Evolutionary conservation across 148 eudicot species (phyloP), one percentile per base, ranked within the genome.

Genomic region (Arctostaphylos glauca): DNA sequence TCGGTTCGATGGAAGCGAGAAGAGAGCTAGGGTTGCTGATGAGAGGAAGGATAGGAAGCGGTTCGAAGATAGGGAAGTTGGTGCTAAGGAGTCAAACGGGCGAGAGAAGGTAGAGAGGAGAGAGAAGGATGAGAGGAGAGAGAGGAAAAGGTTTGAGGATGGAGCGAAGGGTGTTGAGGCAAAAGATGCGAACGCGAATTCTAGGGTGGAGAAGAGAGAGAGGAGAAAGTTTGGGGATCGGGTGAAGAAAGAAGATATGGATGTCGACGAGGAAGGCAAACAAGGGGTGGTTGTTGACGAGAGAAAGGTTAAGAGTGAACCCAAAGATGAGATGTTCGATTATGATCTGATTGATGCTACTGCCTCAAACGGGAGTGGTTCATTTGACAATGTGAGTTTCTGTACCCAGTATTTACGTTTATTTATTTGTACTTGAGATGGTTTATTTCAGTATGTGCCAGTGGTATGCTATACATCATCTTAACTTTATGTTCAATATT

Each of bases 371-470:
- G 77, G 78, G 80, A 79, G 79, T 84, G 91, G 83, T 87, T 88
- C 95, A 84, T 19, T 54, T 67, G 78, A 79, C 14, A 92, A 91
- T 88, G 98, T 94, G 81, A 92, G 98, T 82, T 89, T 76, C 81
- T 64, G 52, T 49, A 2, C 5, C 78, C 0, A 58, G 6, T 60
- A 47, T 47, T 50, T 38, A 9, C 25, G 7, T 44, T 10, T 12
- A 19, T 59, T 56, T 67, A 8, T 14, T 5, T 71, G 43, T 14
- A 60, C 19, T 46, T 54, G 59, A 48, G 4, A 67, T 54, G 44
- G 25, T 70, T 77, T 46, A 25, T 43, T 52, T 72, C 46, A 43
- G 18, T 38, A 19, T 9, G 4, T 48, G 50, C 70, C 4, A 49
- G 75, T 25, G 73, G 23, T 49, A 23, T 5, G 9, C 25, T 62